phyloP scores from a whole-genome alignment of 2,329 filamentous ascomycete genomes.

The Nemania abortiva region DNA sequence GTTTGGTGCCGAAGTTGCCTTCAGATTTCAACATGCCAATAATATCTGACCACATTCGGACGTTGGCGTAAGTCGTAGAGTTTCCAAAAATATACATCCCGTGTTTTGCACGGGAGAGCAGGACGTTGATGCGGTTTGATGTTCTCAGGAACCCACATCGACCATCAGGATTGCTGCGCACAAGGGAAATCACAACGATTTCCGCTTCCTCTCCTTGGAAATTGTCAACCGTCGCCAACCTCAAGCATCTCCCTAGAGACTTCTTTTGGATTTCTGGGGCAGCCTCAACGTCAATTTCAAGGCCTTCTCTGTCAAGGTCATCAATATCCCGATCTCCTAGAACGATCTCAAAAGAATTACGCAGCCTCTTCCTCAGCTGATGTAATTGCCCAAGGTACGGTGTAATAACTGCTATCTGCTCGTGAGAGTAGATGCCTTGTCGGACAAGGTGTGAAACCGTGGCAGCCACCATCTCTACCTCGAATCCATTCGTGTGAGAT shows the following conservation, averaged over 20 bases:
- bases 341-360: conserved; percentile 68
- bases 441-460: conserved; percentile 73
- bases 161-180: conserved; percentile 72
- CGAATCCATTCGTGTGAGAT: conserved; percentile 68
- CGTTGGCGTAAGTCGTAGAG: conserved; percentile 64
- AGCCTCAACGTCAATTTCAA: conserved; percentile 39
- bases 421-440: conserved; percentile 69
- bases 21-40: conserved; percentile 61
- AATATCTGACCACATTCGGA: conserved; percentile 74
- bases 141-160: conserved; percentile 75
- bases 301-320: conserved; percentile 59
- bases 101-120: conserved; percentile 74
- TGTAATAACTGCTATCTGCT: conserved; percentile 78
- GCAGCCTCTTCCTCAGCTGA: conserved; percentile 61
- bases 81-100: conserved; percentile 81
- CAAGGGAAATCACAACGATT: conserved; percentile 76
- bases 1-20: conserved; percentile 60
- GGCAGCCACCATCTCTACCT: conserved; percentile 72
- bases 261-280: conserved; percentile 45
- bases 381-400: conserved; percentile 71
- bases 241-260: conserved; percentile 61
- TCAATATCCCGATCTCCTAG: conserved; percentile 72
- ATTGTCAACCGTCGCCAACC: conserved; percentile 77
- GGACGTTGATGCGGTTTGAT: conserved; percentile 76
- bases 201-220: conserved; percentile 83